Conservation (phyloP, 2,329 filamentous ascomycete genomes). For the Ascocoryne sarcoides region DNA sequence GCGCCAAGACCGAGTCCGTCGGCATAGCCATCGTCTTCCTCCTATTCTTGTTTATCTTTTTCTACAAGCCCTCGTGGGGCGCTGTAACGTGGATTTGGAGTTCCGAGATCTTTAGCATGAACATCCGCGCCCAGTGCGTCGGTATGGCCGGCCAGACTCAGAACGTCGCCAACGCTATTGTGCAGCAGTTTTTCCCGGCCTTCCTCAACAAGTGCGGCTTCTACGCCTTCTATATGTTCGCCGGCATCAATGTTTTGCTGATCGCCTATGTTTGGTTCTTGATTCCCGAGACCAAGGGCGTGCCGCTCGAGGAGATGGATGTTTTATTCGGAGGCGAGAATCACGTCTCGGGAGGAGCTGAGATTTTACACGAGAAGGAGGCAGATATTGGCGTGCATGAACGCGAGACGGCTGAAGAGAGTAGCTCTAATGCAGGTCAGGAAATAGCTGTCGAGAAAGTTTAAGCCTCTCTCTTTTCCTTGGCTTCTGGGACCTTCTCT, state of each 20-base stretch:
- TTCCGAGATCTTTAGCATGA: conserved; percentile 61
- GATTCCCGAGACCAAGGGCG: conserved; percentile 47
- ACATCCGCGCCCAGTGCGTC: conserved; percentile 62
- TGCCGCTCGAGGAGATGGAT: conserved; percentile 47
- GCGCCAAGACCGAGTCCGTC: conserved; percentile 48
- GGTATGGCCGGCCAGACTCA: conserved; percentile 55
- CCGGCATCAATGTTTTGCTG: conserved; percentile 37
- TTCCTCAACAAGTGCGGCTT: conserved; percentile 51
- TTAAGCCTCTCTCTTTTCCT: too few species aligned
- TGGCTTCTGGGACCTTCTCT: too few species aligned
- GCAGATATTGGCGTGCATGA: too few species aligned
- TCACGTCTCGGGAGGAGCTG: conserved; percentile 25
- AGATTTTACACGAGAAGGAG: too few species aligned
- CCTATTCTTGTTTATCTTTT: conserved; percentile 58
- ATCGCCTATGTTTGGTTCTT: conserved; percentile 42
- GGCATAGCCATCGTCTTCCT: conserved; percentile 62
- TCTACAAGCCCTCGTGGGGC: conserved; percentile 64
- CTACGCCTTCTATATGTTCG: conserved; percentile 43
- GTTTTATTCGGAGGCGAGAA: conserved; percentile 38
- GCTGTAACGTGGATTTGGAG: conserved; percentile 67
- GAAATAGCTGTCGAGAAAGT: too few species aligned
- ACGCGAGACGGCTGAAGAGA: too few species aligned
- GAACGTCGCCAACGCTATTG: conserved; percentile 57
- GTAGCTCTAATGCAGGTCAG: too few species aligned
- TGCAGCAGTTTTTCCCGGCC: conserved; percentile 62